Evolutionary conservation across 2,329 filamentous ascomycete genomes (phyloP), one percentile per base, ranked within the genome.

Genomic region (Trichoderma koningii): DNA sequence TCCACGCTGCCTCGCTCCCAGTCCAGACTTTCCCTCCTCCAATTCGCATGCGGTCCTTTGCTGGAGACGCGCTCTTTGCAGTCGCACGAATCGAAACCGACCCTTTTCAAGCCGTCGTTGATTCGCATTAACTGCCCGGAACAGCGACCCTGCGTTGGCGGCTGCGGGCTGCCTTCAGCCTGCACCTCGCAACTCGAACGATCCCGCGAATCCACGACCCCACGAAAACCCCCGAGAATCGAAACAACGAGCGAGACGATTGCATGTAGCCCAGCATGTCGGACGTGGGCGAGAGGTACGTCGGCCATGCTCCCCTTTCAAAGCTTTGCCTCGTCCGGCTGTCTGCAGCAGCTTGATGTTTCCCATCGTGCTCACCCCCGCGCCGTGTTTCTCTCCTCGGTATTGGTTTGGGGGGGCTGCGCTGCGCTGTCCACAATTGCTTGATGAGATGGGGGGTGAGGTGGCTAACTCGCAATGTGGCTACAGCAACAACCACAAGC

Each of bases 401-500:
- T 21, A 23, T 5, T 30, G 23, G 53, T 52, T 42, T 53, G 38
- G 48, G 26, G 26, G 59, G 34, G 42, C 52, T 55, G 51, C 28
- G 34, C 34, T 38, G 34, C 34, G 34, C 23, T 30, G 30, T 38
- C n/a, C 34, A 34, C 7, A 38, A 50, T 41, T 47, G 45, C 26
- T 30, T 12, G 21, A 41, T 30, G 14, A 38, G 34, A 38, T 38
- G 34, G 23, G 23, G 23, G 4, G 55, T 55, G 23, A 15, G 50
- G n/a, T 53, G 12, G 48, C 57, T 61, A 34, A 61, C 48, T 45
- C 30, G 41, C 53, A 41, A 53, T 63, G 50, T 63, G 48, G 59
- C 50, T 53, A 47, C 53, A 53, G 51, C 48, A 66, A 60, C 56
- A 61, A 68, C 26, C 84, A 85, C 71, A 84, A 81, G 76, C 83